Conservation (phyloP, 768 basidiomycete genomes). For the Sarcodon aspratus region DNA sequence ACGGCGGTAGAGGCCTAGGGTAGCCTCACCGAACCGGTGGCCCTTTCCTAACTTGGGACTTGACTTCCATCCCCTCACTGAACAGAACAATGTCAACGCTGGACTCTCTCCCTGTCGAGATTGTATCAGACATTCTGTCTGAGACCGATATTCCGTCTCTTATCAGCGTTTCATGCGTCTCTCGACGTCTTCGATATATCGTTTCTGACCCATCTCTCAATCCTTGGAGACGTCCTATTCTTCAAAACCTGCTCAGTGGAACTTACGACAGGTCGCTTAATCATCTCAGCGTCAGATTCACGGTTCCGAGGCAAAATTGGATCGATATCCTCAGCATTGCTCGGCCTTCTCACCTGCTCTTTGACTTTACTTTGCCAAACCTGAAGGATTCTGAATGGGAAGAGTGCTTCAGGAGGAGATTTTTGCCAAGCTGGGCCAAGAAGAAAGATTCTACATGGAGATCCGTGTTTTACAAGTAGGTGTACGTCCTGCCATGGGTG, state of each 20-base stretch:
- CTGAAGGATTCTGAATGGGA: slow-evolving; percentile 60
- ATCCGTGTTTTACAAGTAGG: slow-evolving; percentile 54
- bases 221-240: slow-evolving; percentile 66
- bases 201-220: slow-evolving; percentile 56
- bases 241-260: slow-evolving; percentile 35
- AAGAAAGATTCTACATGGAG: slow-evolving; percentile 50
- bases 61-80: not conserved
- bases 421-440: slow-evolving; percentile 69
- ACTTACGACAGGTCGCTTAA: slow-evolving; percentile 40
- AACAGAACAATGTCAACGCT: slow-evolving; percentile 7
- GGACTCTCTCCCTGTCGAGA: slow-evolving; percentile 61
- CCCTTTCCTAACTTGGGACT: not conserved
- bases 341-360: slow-evolving; percentile 49
- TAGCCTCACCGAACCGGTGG: too few relatives aligned
- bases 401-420: slow-evolving; percentile 59
- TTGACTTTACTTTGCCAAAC: slow-evolving; percentile 59
- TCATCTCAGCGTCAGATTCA: slow-evolving; percentile 49
- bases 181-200: slow-evolving; percentile 43
- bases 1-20: too few relatives aligned
- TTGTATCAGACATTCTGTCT: slow-evolving; percentile 59
- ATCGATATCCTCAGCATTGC: slow-evolving; percentile 64
- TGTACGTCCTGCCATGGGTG: slow-evolving; percentile 7
- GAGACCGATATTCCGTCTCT: slow-evolving; percentile 58
- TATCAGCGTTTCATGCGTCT: slow-evolving; percentile 45
- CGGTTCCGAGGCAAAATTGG: slow-evolving; percentile 71